Evolutionary conservation across 1,284 basidiomycete genomes (phyloP).

Genomic region (Ceratobasidium sp.): DNA sequence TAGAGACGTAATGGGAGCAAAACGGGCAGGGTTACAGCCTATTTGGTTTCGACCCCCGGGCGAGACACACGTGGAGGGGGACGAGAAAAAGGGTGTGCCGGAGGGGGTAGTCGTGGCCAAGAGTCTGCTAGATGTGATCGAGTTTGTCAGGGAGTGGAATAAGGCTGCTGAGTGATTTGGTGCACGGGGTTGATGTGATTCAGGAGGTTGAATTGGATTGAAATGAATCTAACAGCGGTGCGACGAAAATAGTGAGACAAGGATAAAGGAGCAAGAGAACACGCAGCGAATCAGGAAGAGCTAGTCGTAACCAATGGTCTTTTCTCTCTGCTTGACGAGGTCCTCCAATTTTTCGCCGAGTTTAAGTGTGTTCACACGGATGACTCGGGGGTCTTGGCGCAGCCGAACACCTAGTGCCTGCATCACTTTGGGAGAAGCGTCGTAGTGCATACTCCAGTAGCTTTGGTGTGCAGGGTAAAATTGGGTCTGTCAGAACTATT

Average conservation of each 20-base stretch:
- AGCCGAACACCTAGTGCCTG: constrained; percentile 71
- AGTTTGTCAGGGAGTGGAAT: constrained; percentile 33
- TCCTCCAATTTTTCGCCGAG: constrained; percentile 79
- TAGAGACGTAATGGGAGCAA: constrained; percentile 77
- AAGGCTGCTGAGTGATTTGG: not conserved
- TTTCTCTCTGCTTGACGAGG: constrained; percentile 59
- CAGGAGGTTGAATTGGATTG: not conserved
- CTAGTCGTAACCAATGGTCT: constrained; percentile 50
- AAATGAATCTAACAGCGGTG: no score
- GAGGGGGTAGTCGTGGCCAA: not conserved
- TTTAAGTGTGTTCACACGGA: constrained; percentile 85
- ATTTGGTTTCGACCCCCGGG: constrained; percentile 32
- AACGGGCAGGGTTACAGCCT: constrained; percentile 56
- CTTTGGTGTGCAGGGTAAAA: constrained; percentile 55
- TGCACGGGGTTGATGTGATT: not conserved
- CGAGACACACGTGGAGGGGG: constrained; percentile 2
- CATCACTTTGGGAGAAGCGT: constrained; percentile 79
- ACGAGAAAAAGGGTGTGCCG: not conserved
- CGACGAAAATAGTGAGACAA: not conserved
- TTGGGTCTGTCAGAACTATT: not conserved
- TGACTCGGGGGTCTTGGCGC: constrained; percentile 80
- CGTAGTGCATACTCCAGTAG: constrained; percentile 91
- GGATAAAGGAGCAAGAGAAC: not conserved
- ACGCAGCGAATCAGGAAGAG: constrained; percentile 1
- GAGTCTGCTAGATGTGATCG: constrained; percentile 6